A percentile compares a stretch with the other conserved stretches of the same genome.
phyloP scores from a whole-genome alignment of 371 early-diverging fungal species.

The Batkoa obscura region DNA sequence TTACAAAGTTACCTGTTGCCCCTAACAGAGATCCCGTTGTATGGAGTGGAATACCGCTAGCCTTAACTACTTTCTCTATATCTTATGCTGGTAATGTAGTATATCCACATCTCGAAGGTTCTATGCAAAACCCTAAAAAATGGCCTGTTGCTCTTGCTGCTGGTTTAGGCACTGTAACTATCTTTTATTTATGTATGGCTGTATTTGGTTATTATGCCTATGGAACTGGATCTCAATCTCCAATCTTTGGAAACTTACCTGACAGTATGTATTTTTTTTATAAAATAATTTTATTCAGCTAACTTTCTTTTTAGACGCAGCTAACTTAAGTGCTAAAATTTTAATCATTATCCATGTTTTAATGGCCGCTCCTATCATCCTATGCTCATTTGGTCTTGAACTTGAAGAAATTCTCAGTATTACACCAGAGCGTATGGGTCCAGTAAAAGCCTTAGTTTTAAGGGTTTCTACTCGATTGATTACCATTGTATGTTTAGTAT shows the following conservation, averaged over 20 bases:
- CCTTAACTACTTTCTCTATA: conserved; percentile 40
- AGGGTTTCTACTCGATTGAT: conserved; percentile 37
- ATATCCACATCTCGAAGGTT: conserved; percentile 24
- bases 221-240: conserved; percentile 35
- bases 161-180: conserved; percentile 46
- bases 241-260: conserved; percentile 49
- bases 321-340: conserved; percentile 12
- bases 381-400: conserved; percentile 62
- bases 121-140: conserved; percentile 31
- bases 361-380: conserved; percentile 53
- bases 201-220: conserved; percentile 61
- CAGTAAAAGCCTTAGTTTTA: conserved; percentile 22
- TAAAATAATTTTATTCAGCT: too few relatives aligned
- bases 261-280: conserved; percentile 30
- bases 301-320: background rate
- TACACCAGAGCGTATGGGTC: conserved; percentile 3
- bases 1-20: too few relatives aligned
- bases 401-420: conserved; percentile 33
- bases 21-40: background rate
- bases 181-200: conserved; percentile 53
- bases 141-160: conserved; percentile 50
- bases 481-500: conserved; percentile 21
- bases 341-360: conserved; percentile 69
- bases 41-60: background rate
- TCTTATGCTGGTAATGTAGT: conserved; percentile 61